A percentile compares a stretch with the other conserved stretches of the same genome.
These are phyloP conservation scores for Balakata baccata DNA, from an alignment of 345 rosid genomes.

Conservation along the genomic window DNA sequence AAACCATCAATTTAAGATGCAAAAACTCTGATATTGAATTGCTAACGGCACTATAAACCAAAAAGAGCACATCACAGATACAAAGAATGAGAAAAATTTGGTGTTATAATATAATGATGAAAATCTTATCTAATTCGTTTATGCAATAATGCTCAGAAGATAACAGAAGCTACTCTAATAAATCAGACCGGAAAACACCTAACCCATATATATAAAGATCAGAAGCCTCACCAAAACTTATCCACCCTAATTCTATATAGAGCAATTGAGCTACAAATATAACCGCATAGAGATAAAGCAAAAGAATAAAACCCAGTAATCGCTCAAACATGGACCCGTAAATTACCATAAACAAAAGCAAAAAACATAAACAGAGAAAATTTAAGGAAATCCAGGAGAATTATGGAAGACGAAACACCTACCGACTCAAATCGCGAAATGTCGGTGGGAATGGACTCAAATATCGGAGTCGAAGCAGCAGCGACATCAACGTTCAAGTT, in stretches of 20 bases:
- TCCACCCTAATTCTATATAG: not conserved
- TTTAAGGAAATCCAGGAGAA: not conserved
- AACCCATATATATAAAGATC: not conserved
- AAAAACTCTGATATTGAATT: not conserved
- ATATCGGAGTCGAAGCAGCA: conserved; percentile 28
- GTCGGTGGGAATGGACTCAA: conserved; percentile 41
- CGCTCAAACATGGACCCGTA: not conserved
- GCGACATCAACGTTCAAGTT: conserved; percentile 30
- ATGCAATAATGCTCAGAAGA: not conserved
- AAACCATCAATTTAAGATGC: not conserved
- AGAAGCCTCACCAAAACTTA: not conserved
- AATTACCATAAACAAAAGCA: not conserved
- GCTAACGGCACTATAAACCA: not conserved
- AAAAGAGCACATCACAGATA: not conserved
- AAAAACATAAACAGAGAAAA: not conserved
- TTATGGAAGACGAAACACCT: conserved; percentile 1
- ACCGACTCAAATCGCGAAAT: conserved; percentile 49
- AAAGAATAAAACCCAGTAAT: not conserved
- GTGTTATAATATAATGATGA: not conserved
- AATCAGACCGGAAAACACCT: not conserved
- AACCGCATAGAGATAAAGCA: not conserved
- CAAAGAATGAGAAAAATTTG: not conserved
- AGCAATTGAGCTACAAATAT: not conserved
- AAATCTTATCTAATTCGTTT: not conserved
- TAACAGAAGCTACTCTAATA: not conserved